A percentile compares a stretch with the other conserved stretches of the same genome.
These are phyloP conservation scores for Psilocybe cubensis DNA, from an alignment of 768 basidiomycete species.

Conservation along the genomic window DNA sequence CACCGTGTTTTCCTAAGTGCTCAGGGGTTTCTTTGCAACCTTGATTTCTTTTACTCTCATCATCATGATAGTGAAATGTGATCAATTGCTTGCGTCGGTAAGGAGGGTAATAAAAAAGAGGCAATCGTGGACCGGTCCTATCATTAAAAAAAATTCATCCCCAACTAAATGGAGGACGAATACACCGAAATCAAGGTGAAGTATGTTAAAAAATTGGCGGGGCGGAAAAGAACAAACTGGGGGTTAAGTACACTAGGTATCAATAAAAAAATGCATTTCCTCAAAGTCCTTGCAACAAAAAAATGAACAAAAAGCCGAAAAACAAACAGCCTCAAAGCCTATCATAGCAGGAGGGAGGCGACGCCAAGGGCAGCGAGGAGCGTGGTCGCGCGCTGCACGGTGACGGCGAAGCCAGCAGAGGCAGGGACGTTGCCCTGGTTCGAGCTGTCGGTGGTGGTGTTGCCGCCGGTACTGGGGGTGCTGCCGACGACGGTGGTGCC, in stretches of 20 bases:
- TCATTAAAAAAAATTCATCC: background rate
- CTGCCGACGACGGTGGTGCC: background rate
- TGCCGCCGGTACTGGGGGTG: background rate
- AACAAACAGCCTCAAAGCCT: background rate
- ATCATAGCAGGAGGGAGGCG: constrained; percentile 22
- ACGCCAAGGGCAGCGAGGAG: constrained; percentile 20
- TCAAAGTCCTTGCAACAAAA: background rate
- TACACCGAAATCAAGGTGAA: background rate
- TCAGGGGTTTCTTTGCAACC: background rate
- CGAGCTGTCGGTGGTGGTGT: background rate
- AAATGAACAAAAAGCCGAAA: background rate
- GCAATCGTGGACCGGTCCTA: background rate
- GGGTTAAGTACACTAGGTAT: background rate
- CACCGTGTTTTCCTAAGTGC: too few species aligned
- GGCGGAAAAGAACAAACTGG: background rate
- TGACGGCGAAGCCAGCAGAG: constrained; percentile 9
- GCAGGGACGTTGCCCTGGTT: background rate
- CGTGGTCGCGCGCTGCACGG: constrained; percentile 15
- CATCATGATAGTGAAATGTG: background rate
- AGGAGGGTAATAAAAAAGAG: background rate
- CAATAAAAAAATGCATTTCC: background rate
- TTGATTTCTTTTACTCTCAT: background rate
- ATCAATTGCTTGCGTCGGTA: constrained; percentile 1
- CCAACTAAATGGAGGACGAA: background rate
- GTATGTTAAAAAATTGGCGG: too few species aligned